These are phyloP conservation scores for Echinosophora koreensis DNA, from an alignment of 306 rosid species.

Conservation along the genomic window DNA sequence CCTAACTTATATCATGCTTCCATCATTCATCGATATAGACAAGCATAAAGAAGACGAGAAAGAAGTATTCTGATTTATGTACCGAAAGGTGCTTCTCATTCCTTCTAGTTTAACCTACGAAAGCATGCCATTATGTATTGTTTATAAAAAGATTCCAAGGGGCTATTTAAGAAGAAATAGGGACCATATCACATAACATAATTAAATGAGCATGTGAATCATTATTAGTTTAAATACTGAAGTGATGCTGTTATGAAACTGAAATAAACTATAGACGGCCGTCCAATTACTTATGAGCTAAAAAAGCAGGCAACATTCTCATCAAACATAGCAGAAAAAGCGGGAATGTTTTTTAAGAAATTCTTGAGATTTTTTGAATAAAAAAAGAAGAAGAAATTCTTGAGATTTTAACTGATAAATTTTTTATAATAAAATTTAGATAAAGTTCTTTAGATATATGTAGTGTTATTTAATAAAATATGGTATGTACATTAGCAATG, in stretches of 20 bases:
- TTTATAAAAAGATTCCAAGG: constrained; percentile 12
- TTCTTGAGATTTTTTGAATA: no score
- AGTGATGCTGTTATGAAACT: background rate
- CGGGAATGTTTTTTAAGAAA: no score
- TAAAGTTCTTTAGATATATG: no score
- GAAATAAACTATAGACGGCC: background rate
- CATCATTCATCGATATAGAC: background rate
- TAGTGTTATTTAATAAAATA: no score
- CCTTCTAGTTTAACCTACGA: background rate
- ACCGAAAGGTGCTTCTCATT: background rate
- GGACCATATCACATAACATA: background rate
- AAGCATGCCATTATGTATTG: background rate
- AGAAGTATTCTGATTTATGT: no score
- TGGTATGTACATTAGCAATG: no score
- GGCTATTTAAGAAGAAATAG: constrained; percentile 8
- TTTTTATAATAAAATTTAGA: no score
- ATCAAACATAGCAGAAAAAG: background rate
- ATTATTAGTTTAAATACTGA: background rate
- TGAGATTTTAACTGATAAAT: no score
- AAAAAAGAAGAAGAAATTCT: no score
- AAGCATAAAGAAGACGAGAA: background rate
- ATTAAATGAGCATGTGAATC: background rate
- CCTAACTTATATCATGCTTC: background rate
- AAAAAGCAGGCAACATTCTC: constrained; percentile 19
- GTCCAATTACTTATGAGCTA: background rate